phyloP scores from a whole-genome alignment of 176 grass and related monocot genomes.

The Oryza meridionalis region DNA sequence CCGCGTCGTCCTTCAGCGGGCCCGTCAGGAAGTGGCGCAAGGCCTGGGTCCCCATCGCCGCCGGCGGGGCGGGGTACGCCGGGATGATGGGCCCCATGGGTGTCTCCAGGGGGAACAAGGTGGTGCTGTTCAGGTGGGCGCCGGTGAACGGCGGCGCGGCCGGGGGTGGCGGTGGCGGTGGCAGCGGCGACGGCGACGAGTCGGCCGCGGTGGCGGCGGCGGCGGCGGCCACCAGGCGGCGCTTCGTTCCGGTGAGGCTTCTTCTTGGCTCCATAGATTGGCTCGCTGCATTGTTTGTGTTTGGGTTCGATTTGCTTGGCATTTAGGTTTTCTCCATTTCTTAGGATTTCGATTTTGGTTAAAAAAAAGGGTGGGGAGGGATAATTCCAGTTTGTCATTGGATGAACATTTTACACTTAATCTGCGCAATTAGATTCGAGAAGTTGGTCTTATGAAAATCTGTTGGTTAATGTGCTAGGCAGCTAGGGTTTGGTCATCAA shows the following conservation, averaged over 20 bases:
- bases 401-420: background rate
- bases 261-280: background rate
- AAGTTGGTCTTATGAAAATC: background rate
- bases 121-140: constrained; percentile 82
- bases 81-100: constrained; percentile 1
- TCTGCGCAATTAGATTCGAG: background rate
- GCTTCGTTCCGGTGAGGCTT: constrained; percentile 68
- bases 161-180: background rate
- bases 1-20: constrained; percentile 61
- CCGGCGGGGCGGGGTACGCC: constrained; percentile 3
- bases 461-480: background rate
- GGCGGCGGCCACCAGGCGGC: constrained; percentile 48
- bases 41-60: constrained; percentile 65
- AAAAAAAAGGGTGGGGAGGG: background rate
- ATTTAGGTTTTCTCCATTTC: background rate
- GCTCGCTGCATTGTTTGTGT: background rate
- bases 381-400: background rate
- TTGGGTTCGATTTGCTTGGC: constrained; percentile 19
- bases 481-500: background rate
- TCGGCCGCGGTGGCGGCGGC: background rate
- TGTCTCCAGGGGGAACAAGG: constrained; percentile 35
- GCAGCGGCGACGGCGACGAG: constrained; percentile 12
- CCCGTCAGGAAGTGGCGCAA: constrained; percentile 84
- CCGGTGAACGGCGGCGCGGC: constrained; percentile 36
- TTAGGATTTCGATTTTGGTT: background rate